phyloP scores from a whole-genome alignment of 805 yeast species.

The Wickerhamomyces chambardii region DNA sequence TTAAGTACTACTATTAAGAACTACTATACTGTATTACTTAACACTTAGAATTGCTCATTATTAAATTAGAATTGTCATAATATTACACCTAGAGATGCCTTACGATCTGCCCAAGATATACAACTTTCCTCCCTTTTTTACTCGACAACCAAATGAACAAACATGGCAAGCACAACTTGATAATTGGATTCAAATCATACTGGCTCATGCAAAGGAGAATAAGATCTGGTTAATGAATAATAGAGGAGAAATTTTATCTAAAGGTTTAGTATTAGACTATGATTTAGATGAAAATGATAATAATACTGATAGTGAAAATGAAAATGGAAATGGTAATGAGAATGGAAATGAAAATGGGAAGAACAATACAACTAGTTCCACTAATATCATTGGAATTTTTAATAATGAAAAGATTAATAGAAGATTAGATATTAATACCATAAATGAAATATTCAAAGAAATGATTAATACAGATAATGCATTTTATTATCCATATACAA shows the following conservation, averaged over 20 bases:
- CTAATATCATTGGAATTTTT: slow-evolving; percentile 31
- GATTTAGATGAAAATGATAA: slow-evolving; percentile 8
- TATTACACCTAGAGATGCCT: background rate
- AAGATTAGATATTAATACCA: slow-evolving; percentile 42
- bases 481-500: slow-evolving; percentile 27
- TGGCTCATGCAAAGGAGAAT: slow-evolving; percentile 48
- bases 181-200: slow-evolving; percentile 67
- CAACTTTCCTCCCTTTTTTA: slow-evolving; percentile 86
- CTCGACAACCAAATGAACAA: slow-evolving; percentile 78
- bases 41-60: background rate
- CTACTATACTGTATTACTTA: too few species aligned
- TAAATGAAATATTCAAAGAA: slow-evolving; percentile 42
- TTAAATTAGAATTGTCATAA: background rate
- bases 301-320: slow-evolving; percentile 1
- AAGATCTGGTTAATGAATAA: slow-evolving; percentile 44
- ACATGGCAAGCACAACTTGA: slow-evolving; percentile 69
- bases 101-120: slow-evolving; percentile 43
- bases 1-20: too few species aligned
- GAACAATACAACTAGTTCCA: background rate
- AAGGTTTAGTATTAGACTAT: slow-evolving; percentile 13
- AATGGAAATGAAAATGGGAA: slow-evolving; percentile 2
- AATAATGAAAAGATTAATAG: slow-evolving; percentile 43
- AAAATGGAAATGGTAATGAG: slow-evolving; percentile 5
- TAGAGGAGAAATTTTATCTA: slow-evolving; percentile 21
- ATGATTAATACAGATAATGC: slow-evolving; percentile 52